Evolutionary conservation across 768 basidiomycete genomes (phyloP).

Genomic region (Phylloporus sp.): DNA sequence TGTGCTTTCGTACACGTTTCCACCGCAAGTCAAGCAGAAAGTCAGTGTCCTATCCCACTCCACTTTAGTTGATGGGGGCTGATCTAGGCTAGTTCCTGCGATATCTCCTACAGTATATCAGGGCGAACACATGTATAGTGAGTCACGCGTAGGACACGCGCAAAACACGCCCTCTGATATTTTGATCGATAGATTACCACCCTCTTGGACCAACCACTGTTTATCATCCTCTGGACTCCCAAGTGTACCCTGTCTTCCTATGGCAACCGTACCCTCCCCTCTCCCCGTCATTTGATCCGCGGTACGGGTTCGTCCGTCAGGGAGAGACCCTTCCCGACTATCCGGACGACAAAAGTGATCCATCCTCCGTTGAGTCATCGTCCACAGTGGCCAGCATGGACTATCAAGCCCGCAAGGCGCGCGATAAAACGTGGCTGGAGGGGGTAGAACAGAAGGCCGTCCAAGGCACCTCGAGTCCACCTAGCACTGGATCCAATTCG

Average conservation of each 20-base stretch:
- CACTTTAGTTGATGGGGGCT: constrained; percentile 3
- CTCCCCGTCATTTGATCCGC: constrained; percentile 15
- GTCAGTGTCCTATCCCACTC: constrained; percentile 11
- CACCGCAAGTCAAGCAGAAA: constrained; percentile 7
- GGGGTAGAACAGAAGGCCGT: not conserved
- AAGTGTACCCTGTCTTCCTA: constrained; percentile 16
- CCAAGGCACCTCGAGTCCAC: constrained; percentile 3
- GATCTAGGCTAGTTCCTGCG: constrained; percentile 10
- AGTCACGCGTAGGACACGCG: constrained; percentile 2
- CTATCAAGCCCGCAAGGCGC: constrained; percentile 2
- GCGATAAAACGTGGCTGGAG: constrained; percentile 4
- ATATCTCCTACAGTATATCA: constrained; percentile 11
- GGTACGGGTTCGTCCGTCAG: constrained; percentile 7
- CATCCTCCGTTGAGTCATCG: constrained; percentile 23
- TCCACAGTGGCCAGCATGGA: constrained; percentile 13
- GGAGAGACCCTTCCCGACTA: constrained; percentile 12
- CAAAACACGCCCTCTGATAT: constrained; percentile 2
- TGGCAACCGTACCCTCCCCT: constrained; percentile 32
- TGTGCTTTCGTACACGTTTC: constrained; percentile 26
- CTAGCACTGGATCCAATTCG: constrained; percentile 10
- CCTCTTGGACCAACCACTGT: constrained; percentile 14
- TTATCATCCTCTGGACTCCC: constrained; percentile 16
- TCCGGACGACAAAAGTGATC: constrained; percentile 25
- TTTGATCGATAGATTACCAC: constrained; percentile 17
- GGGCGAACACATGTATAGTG: constrained; percentile 17